These are phyloP conservation scores for Colletotrichum incanum DNA, from an alignment of 2,329 filamentous ascomycete genomes.

Conservation along the genomic window DNA sequence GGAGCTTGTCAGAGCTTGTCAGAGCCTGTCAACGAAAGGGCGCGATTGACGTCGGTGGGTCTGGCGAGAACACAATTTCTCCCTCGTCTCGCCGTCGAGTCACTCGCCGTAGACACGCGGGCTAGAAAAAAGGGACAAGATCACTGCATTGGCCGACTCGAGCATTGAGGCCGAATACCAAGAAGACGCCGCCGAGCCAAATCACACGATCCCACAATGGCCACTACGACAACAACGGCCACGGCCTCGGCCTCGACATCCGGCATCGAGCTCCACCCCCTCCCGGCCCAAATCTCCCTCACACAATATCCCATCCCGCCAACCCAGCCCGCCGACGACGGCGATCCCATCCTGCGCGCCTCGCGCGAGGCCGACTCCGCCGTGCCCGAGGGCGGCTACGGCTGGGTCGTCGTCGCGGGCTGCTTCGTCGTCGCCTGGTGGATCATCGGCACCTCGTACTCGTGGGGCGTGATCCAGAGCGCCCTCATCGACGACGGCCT, in stretches of 20 bases:
- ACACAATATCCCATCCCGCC: not conserved
- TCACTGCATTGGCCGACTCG: not conserved
- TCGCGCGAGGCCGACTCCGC: slow-evolving; percentile 62
- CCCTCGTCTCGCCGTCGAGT: not conserved
- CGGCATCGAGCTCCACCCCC: slow-evolving; percentile 20
- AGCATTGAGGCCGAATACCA: not conserved
- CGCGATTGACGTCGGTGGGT: slow-evolving; percentile 12
- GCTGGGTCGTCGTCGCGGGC: slow-evolving; percentile 68
- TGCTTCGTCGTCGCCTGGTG: slow-evolving; percentile 70
- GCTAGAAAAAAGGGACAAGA: not conserved
- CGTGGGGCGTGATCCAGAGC: slow-evolving; percentile 74
- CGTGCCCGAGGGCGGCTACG: slow-evolving; percentile 70
- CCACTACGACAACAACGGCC: slow-evolving; percentile 25
- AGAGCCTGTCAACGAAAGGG: slow-evolving; percentile 31
- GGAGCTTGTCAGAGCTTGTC: slow-evolving; percentile 7
- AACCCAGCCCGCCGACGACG: not conserved
- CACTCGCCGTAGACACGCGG: not conserved
- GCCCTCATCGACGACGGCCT: slow-evolving; percentile 67
- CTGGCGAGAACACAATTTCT: not conserved
- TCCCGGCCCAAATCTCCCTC: slow-evolving; percentile 6
- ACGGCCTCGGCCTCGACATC: slow-evolving; percentile 31
- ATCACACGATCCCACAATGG: not conserved
- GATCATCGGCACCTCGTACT: slow-evolving; percentile 70
- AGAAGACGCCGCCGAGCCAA: not conserved
- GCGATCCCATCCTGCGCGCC: slow-evolving; percentile 54